Conservation (phyloP, 768 basidiomycete species). For the Sarcodon sp. region DNA sequence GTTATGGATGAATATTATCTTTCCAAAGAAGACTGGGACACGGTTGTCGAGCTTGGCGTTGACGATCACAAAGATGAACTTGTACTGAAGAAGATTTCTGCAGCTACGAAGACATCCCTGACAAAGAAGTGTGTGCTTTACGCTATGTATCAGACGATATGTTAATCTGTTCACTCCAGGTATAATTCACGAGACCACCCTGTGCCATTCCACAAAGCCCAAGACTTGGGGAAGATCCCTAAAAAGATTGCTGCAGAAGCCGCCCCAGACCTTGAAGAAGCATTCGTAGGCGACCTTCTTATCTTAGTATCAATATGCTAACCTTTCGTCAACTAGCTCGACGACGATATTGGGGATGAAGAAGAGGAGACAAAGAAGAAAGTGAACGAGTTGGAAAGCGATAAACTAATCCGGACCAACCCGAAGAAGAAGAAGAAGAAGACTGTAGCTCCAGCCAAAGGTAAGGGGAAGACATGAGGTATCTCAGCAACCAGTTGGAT, state of each 20-base stretch:
- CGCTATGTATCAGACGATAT: not conserved
- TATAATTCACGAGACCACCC: slow-evolving; percentile 89
- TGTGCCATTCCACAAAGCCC: slow-evolving; percentile 86
- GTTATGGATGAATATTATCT: slow-evolving; percentile 93
- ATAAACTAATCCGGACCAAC: slow-evolving; percentile 49
- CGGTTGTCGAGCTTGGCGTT: slow-evolving; percentile 86
- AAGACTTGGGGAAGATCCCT: slow-evolving; percentile 62
- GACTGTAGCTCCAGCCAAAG: slow-evolving; percentile 9
- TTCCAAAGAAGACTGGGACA: slow-evolving; percentile 94
- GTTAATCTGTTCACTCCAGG: slow-evolving; percentile 24
- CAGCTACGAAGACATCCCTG: slow-evolving; percentile 72
- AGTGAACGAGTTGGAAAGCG: slow-evolving; percentile 33
- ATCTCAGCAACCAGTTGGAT: not conserved
- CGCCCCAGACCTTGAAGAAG: slow-evolving; percentile 87
- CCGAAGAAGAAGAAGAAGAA: slow-evolving; percentile 36
- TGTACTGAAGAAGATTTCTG: slow-evolving; percentile 74
- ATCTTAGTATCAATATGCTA: slow-evolving; percentile 6
- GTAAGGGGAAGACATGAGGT: slow-evolving; percentile 9
- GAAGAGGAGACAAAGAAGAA: slow-evolving; percentile 14
- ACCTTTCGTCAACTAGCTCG: slow-evolving; percentile 9
- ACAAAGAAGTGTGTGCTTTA: slow-evolving; percentile 58
- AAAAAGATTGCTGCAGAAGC: slow-evolving; percentile 72
- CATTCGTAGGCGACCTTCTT: slow-evolving; percentile 38
- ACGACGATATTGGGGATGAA: slow-evolving; percentile 32
- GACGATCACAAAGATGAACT: slow-evolving; percentile 63